phyloP scores from a whole-genome alignment of 495 filamentous ascomycete species.

The Aspergillus panamensis region DNA sequence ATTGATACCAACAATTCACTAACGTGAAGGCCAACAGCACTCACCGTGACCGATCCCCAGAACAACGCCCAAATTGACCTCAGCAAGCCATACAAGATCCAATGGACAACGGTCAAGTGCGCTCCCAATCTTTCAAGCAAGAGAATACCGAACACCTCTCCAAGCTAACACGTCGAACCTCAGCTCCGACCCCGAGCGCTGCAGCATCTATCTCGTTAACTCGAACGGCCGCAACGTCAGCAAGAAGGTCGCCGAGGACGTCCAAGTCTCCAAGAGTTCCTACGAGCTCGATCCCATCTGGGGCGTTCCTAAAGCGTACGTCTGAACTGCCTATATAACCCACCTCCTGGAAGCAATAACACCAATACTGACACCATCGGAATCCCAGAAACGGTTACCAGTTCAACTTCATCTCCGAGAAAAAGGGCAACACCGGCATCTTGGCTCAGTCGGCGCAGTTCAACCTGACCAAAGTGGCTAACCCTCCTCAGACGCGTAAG shows the following conservation, averaged over 20 bases:
- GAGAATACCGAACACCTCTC: neutral
- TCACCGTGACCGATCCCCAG: constrained; percentile 20
- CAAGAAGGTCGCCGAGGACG: constrained; percentile 33
- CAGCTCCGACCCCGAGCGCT: constrained; percentile 29
- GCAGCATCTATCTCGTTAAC: constrained; percentile 30
- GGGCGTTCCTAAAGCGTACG: constrained; percentile 26
- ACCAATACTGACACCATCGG: neutral
- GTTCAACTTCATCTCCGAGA: constrained; percentile 31
- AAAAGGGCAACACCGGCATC: constrained; percentile 30
- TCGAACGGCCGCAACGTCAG: constrained; percentile 30
- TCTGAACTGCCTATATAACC: neutral
- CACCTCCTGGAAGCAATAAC: neutral
- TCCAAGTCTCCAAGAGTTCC: constrained; percentile 22
- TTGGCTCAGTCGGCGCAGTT: constrained; percentile 34
- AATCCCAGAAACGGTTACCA: constrained; percentile 29
- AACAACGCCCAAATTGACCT: constrained; percentile 22
- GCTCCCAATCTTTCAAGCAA: neutral
- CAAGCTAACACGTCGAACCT: neutral
- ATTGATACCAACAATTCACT: constrained; percentile 19
- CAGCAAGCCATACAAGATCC: constrained; percentile 22
- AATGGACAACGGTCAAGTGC: constrained; percentile 20
- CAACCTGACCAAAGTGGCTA: constrained; percentile 25
- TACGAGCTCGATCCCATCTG: constrained; percentile 22
- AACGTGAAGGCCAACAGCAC: constrained; percentile 12
- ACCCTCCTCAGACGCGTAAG: constrained; percentile 21